Base-by-base conservation (phyloP, 495 filamentous ascomycete species). In the Podospora fimiseda region DNA sequence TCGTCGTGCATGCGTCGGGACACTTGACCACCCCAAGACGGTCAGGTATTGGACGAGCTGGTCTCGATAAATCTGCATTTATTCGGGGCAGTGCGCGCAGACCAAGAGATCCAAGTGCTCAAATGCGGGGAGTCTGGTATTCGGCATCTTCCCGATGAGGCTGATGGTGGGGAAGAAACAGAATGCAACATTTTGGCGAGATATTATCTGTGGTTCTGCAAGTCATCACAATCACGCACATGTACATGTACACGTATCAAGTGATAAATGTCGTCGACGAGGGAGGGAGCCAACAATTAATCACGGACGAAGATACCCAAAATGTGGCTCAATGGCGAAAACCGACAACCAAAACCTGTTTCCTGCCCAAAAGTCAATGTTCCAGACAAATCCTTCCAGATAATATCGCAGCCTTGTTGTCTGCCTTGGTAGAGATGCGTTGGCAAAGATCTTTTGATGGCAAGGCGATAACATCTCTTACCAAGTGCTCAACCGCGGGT, bases 41-140 rank as follows among this genome's bases (percentile, higher is more conserved):
- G 14, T 13, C 5, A 37, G 39, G 54, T 40, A 66, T 58, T 62
- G 61, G 49, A 42, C 42, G 23, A 23, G 39, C 33, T 37, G 33
- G 8, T 8, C 33, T 37, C 51, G 53, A 56, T 48, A 37, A 38
- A 21, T 19, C 42, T 58, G 49, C 36, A 49, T 19, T 36, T 20
- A 9, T 13, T 39, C 37, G 57, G 49, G 30, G 22, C 53, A 43
- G 38, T 51, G 52, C 52, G 46, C 47, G 48, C n/a, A n/a, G n/a
- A n/a, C n/a, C 38, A 43, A 42, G 40, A 36, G 50, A 20, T 58
- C 48, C 49, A 56, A 61, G 43, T 63, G 57, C 60, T 63, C 60
- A 63, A 58, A 50, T 63, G 58, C 58, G 60, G 52, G 44, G 44
- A 49, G 47, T 9, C 37, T 37, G 45, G 9, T 30, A 40, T 20